phyloP scores from a whole-genome alignment of 495 filamentous ascomycete species.

The Peziza echinospora region DNA sequence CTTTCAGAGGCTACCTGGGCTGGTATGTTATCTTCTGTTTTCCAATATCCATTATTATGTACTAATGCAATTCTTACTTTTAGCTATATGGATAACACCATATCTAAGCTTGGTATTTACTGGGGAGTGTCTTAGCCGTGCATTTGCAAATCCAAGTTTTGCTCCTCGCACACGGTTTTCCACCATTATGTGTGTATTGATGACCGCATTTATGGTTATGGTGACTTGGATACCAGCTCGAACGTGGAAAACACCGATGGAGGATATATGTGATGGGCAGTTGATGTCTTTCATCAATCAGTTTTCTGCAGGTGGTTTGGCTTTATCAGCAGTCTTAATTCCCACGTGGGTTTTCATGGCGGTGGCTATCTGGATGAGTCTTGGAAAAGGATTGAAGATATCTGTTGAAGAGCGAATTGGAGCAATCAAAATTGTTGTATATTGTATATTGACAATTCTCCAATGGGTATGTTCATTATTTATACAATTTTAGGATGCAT shows the following conservation, averaged over 20 bases:
- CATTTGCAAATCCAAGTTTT: constrained; percentile 11
- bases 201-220: constrained; percentile 4
- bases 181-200: constrained; percentile 5
- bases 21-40: constrained; percentile 5
- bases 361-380: background rate
- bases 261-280: constrained; percentile 12
- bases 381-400: background rate
- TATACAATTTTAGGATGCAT: background rate
- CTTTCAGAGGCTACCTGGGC: constrained; percentile 11
- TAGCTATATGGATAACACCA: constrained; percentile 14
- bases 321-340: constrained; percentile 8
- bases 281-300: constrained; percentile 14
- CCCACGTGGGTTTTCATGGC: constrained; percentile 9
- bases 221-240: constrained; percentile 13
- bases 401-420: background rate
- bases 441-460: background rate
- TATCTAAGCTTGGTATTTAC: constrained; percentile 14
- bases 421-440: background rate
- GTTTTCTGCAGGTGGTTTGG: constrained; percentile 10
- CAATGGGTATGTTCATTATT: background rate
- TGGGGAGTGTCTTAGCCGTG: constrained; percentile 9
- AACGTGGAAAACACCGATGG: constrained; percentile 2
- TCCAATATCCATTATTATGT: background rate
- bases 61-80: background rate
- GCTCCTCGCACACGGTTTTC: constrained; percentile 8